Conservation (phyloP, 2,329 filamentous ascomycete species). For the Fusarium cicatricum region DNA sequence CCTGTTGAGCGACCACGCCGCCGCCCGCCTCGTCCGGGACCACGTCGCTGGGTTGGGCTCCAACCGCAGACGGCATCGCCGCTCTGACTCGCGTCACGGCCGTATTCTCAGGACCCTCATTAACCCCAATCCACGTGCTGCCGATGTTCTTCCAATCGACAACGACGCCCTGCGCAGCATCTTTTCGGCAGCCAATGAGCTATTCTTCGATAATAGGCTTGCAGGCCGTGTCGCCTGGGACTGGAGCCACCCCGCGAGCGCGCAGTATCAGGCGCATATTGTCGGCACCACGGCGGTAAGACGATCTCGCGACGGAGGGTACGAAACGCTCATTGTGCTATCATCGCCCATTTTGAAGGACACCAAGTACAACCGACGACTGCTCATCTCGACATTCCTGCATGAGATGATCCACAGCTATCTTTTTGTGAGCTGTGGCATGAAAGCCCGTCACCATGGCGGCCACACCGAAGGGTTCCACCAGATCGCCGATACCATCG, state of each 20-base stretch:
- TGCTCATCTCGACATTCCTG: slow-evolving; percentile 71
- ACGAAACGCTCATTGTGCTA: slow-evolving; percentile 69
- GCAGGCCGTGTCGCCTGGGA: slow-evolving; percentile 68
- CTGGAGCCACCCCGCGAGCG: slow-evolving; percentile 62
- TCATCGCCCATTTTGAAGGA: slow-evolving; percentile 66
- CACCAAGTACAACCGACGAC: slow-evolving; percentile 63
- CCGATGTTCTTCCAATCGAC: slow-evolving; percentile 61
- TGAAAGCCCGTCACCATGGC: slow-evolving; percentile 61
- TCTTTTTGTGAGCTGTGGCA: slow-evolving; percentile 68
- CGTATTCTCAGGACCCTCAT: slow-evolving; percentile 67
- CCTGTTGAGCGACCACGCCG: slow-evolving; percentile 55
- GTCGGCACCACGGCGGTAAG: slow-evolving; percentile 71
- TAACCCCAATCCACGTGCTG: slow-evolving; percentile 54
- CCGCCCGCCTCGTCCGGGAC: slow-evolving; percentile 57
- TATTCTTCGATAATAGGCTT: slow-evolving; percentile 68
- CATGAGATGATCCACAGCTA: slow-evolving; percentile 75
- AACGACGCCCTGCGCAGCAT: slow-evolving; percentile 65
- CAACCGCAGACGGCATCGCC: slow-evolving; percentile 50
- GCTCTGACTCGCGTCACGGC: slow-evolving; percentile 60
- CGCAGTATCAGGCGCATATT: slow-evolving; percentile 62
- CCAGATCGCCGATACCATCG: slow-evolving; percentile 66
- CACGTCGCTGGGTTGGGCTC: slow-evolving; percentile 52
- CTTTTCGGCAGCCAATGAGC: slow-evolving; percentile 67
- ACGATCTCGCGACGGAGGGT: slow-evolving; percentile 56
- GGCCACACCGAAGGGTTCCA: slow-evolving; percentile 69